Evolutionary conservation across 169 alveolate genomes (phyloP).

Genomic region (Plasmodium falciparum): DNA sequence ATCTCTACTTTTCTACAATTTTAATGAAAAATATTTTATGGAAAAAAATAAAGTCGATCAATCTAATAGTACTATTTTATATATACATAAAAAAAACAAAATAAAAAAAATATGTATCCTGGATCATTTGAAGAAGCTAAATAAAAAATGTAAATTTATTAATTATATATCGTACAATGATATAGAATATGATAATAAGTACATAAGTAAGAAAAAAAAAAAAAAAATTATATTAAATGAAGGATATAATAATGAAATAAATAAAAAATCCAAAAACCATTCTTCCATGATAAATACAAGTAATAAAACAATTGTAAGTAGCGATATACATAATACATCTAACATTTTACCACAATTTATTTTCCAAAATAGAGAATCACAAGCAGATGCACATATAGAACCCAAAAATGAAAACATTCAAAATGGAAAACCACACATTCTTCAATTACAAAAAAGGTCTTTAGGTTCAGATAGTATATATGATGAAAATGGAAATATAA

Average conservation of each 20-base stretch:
- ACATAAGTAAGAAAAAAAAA: background rate
- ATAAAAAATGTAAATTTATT: conserved; percentile 48
- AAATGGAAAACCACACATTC: background rate
- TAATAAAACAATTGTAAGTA: background rate
- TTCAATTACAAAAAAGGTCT: background rate
- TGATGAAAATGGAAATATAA: too few species aligned
- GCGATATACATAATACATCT: background rate
- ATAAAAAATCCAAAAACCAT: too few species aligned
- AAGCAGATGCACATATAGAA: too few species aligned
- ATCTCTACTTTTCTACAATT: conserved; percentile 28
- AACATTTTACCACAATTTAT: background rate
- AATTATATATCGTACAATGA: conserved; percentile 45
- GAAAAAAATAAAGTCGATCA: conserved; percentile 37
- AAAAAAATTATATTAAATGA: background rate
- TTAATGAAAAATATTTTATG: conserved; percentile 27
- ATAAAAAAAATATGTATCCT: conserved; percentile 44
- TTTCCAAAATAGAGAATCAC: too few species aligned
- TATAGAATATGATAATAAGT: background rate
- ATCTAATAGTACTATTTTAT: conserved; percentile 37
- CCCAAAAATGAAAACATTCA: background rate
- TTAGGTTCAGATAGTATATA: too few species aligned
- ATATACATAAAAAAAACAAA: conserved; percentile 51
- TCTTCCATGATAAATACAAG: background rate
- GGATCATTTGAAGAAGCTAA: conserved; percentile 52
- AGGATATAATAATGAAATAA: too few species aligned